phyloP scores from a whole-genome alignment of 2,329 filamentous ascomycete genomes.

The Hypomyces rosellus region DNA sequence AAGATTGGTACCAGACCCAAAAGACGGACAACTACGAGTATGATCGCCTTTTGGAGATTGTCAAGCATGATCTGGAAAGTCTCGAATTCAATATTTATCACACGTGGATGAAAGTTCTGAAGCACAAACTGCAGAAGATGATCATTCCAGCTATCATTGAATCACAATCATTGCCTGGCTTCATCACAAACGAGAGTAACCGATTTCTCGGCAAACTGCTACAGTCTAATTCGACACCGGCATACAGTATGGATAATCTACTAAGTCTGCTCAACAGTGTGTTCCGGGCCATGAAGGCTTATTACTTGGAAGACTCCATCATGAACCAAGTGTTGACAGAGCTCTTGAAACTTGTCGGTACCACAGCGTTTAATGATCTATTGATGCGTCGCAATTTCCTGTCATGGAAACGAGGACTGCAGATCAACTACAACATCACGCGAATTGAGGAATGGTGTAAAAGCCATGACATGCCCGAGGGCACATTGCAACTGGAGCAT shows the following conservation, averaged over 20 bases:
- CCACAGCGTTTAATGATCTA: constrained; percentile 96
- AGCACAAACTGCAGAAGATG: constrained; percentile 99
- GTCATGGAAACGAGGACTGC: constrained; percentile 96
- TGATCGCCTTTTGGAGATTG: constrained; percentile 92
- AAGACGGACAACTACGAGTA: constrained; percentile 99
- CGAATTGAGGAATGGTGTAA: constrained; percentile 99
- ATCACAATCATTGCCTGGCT: constrained; percentile 94
- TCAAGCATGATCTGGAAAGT: constrained; percentile 97
- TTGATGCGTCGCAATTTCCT: constrained; percentile 98
- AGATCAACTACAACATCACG: constrained; percentile 99
- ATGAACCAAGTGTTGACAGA: constrained; percentile 94
- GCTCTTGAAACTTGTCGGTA: constrained; percentile 84
- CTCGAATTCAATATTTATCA: constrained; percentile 99
- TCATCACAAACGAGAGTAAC: constrained; percentile 98
- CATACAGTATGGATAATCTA: constrained; percentile 99
- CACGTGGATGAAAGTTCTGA: constrained; percentile 99
- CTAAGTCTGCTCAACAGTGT: constrained; percentile 93
- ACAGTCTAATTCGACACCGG: constrained; percentile 80
- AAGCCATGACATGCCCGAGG: constrained; percentile 98
- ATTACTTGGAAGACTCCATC: constrained; percentile 93
- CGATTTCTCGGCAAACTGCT: constrained; percentile 96
- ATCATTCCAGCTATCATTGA: constrained; percentile 99
- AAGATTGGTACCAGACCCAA: constrained; percentile 99
- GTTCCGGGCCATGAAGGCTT: constrained; percentile 98
- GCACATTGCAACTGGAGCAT: constrained; percentile 94